Evolutionary conservation across 1,284 basidiomycete genomes (phyloP).

Genomic region (Athelia psychrophila): DNA sequence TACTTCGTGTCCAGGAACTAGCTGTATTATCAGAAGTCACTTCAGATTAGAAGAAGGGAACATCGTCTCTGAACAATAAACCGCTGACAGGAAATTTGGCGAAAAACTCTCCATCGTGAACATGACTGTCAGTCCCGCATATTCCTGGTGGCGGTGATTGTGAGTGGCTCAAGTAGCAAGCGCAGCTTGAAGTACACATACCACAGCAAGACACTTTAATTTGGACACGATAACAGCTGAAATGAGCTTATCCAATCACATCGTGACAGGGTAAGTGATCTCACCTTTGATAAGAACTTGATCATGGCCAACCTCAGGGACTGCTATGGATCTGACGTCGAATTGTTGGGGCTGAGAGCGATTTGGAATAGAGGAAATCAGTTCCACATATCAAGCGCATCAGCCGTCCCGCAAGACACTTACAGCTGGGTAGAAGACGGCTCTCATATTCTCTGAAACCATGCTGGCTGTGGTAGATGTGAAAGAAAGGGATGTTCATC

Average conservation of each 20-base stretch:
- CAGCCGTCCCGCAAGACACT: slow-evolving; percentile 3
- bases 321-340: slow-evolving; percentile 56
- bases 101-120: slow-evolving; percentile 79
- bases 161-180: slow-evolving; percentile 11
- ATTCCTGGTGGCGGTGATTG: slow-evolving; percentile 44
- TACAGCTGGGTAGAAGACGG: slow-evolving; percentile 51
- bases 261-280: too few species aligned
- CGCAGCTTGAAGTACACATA: slow-evolving; percentile 16
- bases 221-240: neutral
- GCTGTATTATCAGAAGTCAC: slow-evolving; percentile 33
- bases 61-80: too few species aligned
- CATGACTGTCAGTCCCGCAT: slow-evolving; percentile 77
- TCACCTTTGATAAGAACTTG: slow-evolving; percentile 72
- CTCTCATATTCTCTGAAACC: slow-evolving; percentile 43
- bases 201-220: slow-evolving; percentile 40
- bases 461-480: slow-evolving; percentile 8
- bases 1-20: slow-evolving; percentile 82
- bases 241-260: too few species aligned
- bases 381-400: neutral
- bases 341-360: slow-evolving; percentile 55
- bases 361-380: neutral
- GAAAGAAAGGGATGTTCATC: neutral
- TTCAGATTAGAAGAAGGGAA: too few species aligned
- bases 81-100: slow-evolving; percentile 64
- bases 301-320: slow-evolving; percentile 59